A percentile compares a stretch with the other conserved stretches of the same genome.
Conservation (phyloP, 2,329 filamentous ascomycete species). For the Didymella keratinophila region DNA sequence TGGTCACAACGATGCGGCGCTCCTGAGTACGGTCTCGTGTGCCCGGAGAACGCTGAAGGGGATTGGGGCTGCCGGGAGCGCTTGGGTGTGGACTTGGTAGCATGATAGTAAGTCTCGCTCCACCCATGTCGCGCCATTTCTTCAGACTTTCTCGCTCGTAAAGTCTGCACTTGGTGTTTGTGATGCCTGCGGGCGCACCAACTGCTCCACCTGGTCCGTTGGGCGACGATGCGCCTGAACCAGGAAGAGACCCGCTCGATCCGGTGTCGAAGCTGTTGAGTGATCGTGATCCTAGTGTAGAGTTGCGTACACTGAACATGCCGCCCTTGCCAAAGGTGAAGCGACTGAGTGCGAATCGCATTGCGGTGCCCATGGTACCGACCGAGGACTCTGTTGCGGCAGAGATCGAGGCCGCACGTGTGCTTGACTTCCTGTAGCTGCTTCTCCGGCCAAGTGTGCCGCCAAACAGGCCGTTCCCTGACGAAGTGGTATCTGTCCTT, state of each 20-base stretch:
- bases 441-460: conserved; percentile 61
- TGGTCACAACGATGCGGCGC: conserved; percentile 83
- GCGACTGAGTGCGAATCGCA: conserved; percentile 73
- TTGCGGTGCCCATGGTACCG: conserved; percentile 78
- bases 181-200: conserved; percentile 68
- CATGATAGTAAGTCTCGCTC: conserved; percentile 82
- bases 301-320: conserved; percentile 83
- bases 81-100: conserved; percentile 68
- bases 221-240: conserved; percentile 47
- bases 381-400: conserved; percentile 78
- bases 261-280: conserved; percentile 59
- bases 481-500: conserved; percentile 43
- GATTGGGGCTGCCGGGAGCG: conserved; percentile 41
- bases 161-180: conserved; percentile 84
- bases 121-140: conserved; percentile 92
- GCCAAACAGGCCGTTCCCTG: conserved; percentile 58
- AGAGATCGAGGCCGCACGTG: conserved; percentile 62
- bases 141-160: conserved; percentile 77
- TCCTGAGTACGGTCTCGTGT: conserved; percentile 63
- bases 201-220: conserved; percentile 32
- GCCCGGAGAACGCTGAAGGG: conserved; percentile 47
- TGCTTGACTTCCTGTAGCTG: conserved; percentile 62
- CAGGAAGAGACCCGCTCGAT: conserved; percentile 54
- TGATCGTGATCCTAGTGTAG: conserved; percentile 70
- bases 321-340: conserved; percentile 73